These are phyloP conservation scores for Globisporangium cylindrosporum DNA, from an alignment of 352 stramenopile species.

Conservation along the genomic window DNA sequence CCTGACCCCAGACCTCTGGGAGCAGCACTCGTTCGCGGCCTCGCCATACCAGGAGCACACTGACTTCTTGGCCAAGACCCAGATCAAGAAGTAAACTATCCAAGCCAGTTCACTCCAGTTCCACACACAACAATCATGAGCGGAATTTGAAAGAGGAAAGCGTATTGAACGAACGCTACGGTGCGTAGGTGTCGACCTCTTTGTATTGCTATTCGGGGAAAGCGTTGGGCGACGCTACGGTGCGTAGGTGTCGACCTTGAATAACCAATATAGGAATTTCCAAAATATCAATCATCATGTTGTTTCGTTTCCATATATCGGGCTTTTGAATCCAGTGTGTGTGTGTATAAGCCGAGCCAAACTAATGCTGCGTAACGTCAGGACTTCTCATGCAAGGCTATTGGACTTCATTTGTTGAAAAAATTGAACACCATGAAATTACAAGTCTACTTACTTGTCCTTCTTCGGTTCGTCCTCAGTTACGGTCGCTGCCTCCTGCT, in stretches of 20 bases:
- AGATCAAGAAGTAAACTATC: constrained; percentile 84
- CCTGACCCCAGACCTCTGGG: constrained; percentile 98
- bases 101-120: constrained; percentile 4
- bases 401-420: not conserved
- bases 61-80: constrained; percentile 98
- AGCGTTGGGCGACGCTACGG: constrained; percentile 88
- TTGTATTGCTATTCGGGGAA: constrained; percentile 55
- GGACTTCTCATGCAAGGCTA: not conserved
- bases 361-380: not conserved
- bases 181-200: constrained; percentile 88
- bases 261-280: constrained; percentile 35
- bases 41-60: constrained; percentile 99
- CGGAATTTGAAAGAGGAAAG: constrained; percentile 59
- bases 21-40: constrained; percentile 91
- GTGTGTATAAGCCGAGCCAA: too few species aligned
- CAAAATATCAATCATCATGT: constrained; percentile 8
- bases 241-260: constrained; percentile 87
- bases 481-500: not conserved
- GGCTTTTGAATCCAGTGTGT: not conserved
- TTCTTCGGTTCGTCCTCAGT: constrained; percentile 33
- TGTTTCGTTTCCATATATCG: not conserved
- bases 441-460: constrained; percentile 30
- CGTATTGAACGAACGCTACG: constrained; percentile 85
- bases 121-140: not conserved
- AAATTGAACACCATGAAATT: not conserved